Base-by-base conservation (phyloP, 352 stramenopile species). In the Globisporangium irregulare region DNA sequence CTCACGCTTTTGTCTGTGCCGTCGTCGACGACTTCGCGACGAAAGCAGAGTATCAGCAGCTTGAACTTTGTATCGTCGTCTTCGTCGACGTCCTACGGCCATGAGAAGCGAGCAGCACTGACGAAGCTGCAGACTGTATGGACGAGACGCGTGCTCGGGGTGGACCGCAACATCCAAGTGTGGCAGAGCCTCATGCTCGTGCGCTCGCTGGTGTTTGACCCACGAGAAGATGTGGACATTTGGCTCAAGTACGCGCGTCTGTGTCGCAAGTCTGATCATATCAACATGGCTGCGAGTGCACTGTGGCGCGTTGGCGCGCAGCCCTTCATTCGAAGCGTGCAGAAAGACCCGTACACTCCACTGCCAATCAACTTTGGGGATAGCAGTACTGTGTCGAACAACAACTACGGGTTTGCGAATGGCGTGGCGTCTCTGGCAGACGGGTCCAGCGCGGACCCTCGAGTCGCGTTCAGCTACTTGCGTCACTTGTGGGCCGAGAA, bases 151-250 rank as follows among this genome's bases (percentile, higher is more conserved):
- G 87, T 99, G 59, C 90, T 98, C 62, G 97, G 97, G n/a, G 98
- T 98, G 50, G 87, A 98, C 46, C 84, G 87, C 43, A 96, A 98
- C 65, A 95, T 98, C 41, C 77, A 92, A 65, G 92, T 98, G 43
- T 98, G 94, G 95, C 94, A 98, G 65, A 91, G 86, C 62, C 93
- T 99, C 55, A 95, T 99, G 74, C 88, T 97, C 50, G 94, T 99
- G 50, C 90, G 97, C 56, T 97, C 93, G 12, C 81, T 98, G 6
- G 89, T 98, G 12, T 88, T 98, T 24, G 80, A 97, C 55, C 80
- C 89, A 1, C 82, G 82, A 43, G 92, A 98, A 73, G 91, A 98
- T 50, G 81, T 97, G 4, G 83, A 98, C 46, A 93, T 97, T 43
- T 99, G 94, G 93, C 81, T 99, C 36, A 96, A 98, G 62, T 98